Percentiles rank a stretch among this genome's conserved stretches.
Evolutionary conservation across 164 flowering plant genomes (phyloP).

Genomic region (Stephania japonica): DNA sequence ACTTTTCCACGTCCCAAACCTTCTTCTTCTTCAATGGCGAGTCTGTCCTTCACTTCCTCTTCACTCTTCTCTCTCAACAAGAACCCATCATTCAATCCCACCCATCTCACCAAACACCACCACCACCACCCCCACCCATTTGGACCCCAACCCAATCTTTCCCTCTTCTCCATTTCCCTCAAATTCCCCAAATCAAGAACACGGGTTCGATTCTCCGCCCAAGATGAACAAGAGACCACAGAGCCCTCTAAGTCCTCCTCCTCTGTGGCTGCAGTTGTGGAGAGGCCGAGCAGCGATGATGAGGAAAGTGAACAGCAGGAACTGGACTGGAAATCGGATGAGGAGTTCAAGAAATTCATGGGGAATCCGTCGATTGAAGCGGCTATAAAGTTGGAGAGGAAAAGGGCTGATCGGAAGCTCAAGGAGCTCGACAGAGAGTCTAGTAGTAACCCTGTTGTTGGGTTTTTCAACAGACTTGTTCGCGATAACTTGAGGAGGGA

Average conservation of each 20-base stretch:
- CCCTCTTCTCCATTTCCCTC: slow-evolving; percentile 9
- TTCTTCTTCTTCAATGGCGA: slow-evolving; percentile 21
- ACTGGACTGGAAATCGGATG: slow-evolving; percentile 84
- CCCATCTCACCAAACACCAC: slow-evolving; percentile 10
- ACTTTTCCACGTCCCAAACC: slow-evolving; percentile 5
- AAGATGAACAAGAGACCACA: slow-evolving; percentile 27
- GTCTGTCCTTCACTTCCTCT: slow-evolving; percentile 15
- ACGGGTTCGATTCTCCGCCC: slow-evolving; percentile 22
- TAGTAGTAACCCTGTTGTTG: slow-evolving; percentile 46
- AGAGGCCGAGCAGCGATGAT: slow-evolving; percentile 18
- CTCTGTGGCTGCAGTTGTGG: slow-evolving; percentile 27
- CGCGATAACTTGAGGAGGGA: slow-evolving; percentile 61
- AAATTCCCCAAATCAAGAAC: slow-evolving; percentile 18
- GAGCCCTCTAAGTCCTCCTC: slow-evolving; percentile 26
- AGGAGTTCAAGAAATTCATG: slow-evolving; percentile 95
- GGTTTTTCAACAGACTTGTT: slow-evolving; percentile 39
- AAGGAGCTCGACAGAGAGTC: slow-evolving; percentile 32
- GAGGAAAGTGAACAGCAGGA: slow-evolving; percentile 45
- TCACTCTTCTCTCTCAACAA: slow-evolving; percentile 14
- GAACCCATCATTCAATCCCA: slow-evolving; percentile 2
- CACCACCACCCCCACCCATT: slow-evolving; percentile 7
- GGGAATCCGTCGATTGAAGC: slow-evolving; percentile 96
- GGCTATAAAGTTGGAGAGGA: slow-evolving; percentile 92
- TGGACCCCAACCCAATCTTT: slow-evolving; percentile 11
- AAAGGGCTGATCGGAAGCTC: slow-evolving; percentile 82